Evolutionary conservation across 2,329 filamentous ascomycete genomes (phyloP), one percentile per base, ranked within the genome.

Genomic region (Leptographium galeiforme): DNA sequence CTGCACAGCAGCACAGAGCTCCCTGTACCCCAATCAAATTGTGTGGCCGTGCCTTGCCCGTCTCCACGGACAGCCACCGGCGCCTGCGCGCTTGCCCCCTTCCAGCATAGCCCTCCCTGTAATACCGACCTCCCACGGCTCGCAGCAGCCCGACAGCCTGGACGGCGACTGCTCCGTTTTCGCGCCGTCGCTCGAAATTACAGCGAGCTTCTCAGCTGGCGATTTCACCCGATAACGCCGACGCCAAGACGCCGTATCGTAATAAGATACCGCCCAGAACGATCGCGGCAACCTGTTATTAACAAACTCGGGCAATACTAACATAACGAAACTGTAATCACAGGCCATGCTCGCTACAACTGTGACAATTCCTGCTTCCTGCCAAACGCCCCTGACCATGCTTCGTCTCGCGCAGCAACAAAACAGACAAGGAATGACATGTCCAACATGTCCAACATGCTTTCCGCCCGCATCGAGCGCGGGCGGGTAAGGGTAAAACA

Each of bases 381-480:
- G 25, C 48, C 25, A 45, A 55, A 57, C 55, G 55, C 55, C 55
- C 47, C 36, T 47, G 45, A 11, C 53, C 53, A 57, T 57, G 55
- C 49, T 53, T 53, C 40, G 50, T 54, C 44, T 40, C 41, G 30
- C 51, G 43, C 50, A 45, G 38, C 33, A 52, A 40, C 47, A 12
- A 51, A 14, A 50, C 16, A 34, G 50, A 47, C 19, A 39, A 47
- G 18, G 25, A 32, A 50, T 50, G 34, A 30, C 19, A 30, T 39
- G 50, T 51, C 50, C 50, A 51, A 40, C 25, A 25, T 25, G 25
- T 25, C 25, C 32, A 34, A 34, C 16, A 11, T 48, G 45, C 12
- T 44, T 34, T 34, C 25, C 25, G 25, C 25, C 25, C 25, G 25
- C 25, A 3, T 48, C 30, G 12, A 48, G 34, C 30, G 32, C 32